Conservation (phyloP, 2,329 filamentous ascomycete genomes). For the Eutypa lata region DNA sequence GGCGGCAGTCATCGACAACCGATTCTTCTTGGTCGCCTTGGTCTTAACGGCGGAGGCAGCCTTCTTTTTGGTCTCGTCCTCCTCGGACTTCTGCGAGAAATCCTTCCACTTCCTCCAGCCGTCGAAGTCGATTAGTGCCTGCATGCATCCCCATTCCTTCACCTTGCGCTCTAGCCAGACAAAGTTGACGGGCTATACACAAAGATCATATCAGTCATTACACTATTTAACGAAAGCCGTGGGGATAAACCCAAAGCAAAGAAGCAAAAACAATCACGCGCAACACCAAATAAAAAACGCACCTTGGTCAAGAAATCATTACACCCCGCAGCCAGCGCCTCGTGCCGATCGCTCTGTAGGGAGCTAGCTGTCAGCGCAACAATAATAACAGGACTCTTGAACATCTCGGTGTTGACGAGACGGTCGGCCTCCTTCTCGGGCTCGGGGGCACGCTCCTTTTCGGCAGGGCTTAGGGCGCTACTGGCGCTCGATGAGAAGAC, state of each 20-base stretch:
- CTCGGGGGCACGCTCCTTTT: conserved; percentile 45
- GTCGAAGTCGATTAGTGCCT: conserved; percentile 96
- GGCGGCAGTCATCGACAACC: conserved; percentile 34
- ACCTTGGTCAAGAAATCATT: conserved; percentile 99
- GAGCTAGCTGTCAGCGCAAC: conserved; percentile 94
- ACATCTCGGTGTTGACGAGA: conserved; percentile 65
- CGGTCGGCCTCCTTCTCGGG: conserved; percentile 57
- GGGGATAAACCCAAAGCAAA: no score
- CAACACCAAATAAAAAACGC: conserved; percentile 23
- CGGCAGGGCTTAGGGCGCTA: conserved; percentile 43
- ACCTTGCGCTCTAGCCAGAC: conserved; percentile 97
- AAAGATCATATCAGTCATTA: conserved; percentile 22
- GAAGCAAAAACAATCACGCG: neutral
- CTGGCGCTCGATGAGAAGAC: conserved; percentile 73
- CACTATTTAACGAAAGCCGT: no score
- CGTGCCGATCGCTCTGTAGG: conserved; percentile 90
- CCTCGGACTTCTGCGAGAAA: conserved; percentile 53
- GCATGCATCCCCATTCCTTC: conserved; percentile 99
- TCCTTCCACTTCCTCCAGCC: conserved; percentile 98
- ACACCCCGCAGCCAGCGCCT: conserved; percentile 90
- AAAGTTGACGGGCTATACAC: conserved; percentile 82
- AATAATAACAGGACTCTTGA: conserved; percentile 97
- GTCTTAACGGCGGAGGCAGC: conserved; percentile 29
- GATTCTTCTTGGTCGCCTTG: conserved; percentile 43
- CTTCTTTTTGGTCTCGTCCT: conserved; percentile 41